Evolutionary conservation across 1,139 yeast species (phyloP).

Genomic region (Candida labiduridarum): DNA sequence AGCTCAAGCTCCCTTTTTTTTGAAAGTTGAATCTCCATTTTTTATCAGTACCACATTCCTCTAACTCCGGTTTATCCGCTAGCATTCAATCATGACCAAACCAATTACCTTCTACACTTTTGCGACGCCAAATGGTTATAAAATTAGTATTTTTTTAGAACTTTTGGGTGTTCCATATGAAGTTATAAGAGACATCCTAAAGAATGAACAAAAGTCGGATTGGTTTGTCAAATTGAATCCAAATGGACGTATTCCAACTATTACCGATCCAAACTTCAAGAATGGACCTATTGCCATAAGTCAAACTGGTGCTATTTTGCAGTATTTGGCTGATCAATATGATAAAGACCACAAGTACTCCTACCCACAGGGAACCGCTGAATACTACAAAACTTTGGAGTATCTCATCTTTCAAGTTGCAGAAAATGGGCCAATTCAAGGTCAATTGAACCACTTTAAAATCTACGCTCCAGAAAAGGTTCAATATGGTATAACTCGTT

Average conservation of each 20-base stretch:
- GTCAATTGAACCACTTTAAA: slow-evolving; percentile 55
- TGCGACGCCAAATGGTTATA: slow-evolving; percentile 58
- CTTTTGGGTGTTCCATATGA: slow-evolving; percentile 51
- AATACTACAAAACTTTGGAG: slow-evolving; percentile 54
- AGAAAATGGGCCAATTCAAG: slow-evolving; percentile 64
- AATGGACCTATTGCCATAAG: slow-evolving; percentile 45
- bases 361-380: slow-evolving; percentile 43
- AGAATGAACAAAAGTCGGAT: slow-evolving; percentile 48
- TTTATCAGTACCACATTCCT: no score
- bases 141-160: slow-evolving; percentile 51
- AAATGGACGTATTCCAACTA: slow-evolving; percentile 63
- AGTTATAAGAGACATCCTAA: slow-evolving; percentile 40
- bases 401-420: slow-evolving; percentile 59
- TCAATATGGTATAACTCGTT: slow-evolving; percentile 56
- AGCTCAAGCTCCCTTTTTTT: neutral
- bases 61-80: neutral
- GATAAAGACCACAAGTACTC: slow-evolving; percentile 55
- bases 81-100: neutral
- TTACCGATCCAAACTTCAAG: slow-evolving; percentile 43
- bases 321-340: slow-evolving; percentile 57
- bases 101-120: slow-evolving; percentile 1
- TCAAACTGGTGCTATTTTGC: slow-evolving; percentile 63
- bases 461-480: slow-evolving; percentile 48
- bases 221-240: slow-evolving; percentile 60
- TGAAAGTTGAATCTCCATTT: neutral